phyloP scores from a whole-genome alignment of 2,329 filamentous ascomycete genomes.

The Diaporthe humulicola region DNA sequence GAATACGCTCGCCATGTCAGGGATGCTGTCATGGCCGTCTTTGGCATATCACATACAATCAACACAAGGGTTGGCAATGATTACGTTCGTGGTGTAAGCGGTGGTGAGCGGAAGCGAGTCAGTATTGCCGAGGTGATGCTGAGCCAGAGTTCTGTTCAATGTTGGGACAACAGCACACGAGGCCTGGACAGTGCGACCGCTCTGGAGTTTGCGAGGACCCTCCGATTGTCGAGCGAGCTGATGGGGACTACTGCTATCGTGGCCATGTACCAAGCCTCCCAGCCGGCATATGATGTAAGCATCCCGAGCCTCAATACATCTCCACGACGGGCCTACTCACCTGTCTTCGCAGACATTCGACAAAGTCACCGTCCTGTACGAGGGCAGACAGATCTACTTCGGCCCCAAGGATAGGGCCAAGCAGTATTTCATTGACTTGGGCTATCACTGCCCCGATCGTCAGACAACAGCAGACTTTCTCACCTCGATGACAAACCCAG shows the following conservation, averaged over 20 bases:
- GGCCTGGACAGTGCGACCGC: conserved; percentile 82
- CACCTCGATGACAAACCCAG: conserved; percentile 75
- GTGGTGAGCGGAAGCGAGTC: conserved; percentile 79
- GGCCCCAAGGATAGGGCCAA: conserved; percentile 71
- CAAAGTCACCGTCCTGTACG: conserved; percentile 70
- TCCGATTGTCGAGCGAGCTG: conserved; percentile 76
- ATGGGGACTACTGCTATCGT: conserved; percentile 76
- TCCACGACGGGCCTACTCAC: not conserved
- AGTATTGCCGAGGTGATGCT: conserved; percentile 73
- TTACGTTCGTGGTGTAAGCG: conserved; percentile 79
- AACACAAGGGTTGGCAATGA: conserved; percentile 83
- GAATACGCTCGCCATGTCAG: conserved; percentile 73
- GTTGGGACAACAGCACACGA: conserved; percentile 80
- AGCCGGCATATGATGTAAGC: conserved; percentile 70
- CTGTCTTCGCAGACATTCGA: conserved; percentile 56
- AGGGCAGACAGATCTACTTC: conserved; percentile 74
- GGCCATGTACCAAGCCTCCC: conserved; percentile 80
- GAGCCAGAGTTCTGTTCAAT: conserved; percentile 71
- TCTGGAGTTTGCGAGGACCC: conserved; percentile 79
- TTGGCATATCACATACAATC: conserved; percentile 79
- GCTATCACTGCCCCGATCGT: conserved; percentile 75
- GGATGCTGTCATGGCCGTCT: conserved; percentile 82
- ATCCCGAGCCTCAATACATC: not conserved
- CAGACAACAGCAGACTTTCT: conserved; percentile 80
- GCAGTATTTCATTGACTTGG: conserved; percentile 75